Evolutionary conservation across 2,329 filamentous ascomycete species (phyloP).

Genomic region (Trichophyton equinum): DNA sequence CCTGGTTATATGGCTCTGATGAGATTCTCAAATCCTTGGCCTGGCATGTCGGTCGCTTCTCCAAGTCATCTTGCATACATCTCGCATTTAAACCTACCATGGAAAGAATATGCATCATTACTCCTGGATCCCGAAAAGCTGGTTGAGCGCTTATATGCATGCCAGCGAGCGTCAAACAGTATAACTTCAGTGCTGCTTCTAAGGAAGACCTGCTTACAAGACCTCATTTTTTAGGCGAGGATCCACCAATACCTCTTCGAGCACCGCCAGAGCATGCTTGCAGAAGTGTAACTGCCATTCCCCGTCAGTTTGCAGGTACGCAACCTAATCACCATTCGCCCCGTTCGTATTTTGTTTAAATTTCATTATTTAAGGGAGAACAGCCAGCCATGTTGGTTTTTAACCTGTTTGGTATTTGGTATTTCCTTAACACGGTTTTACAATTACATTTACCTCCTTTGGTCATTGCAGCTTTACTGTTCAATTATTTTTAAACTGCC

Average conservation of each 20-base stretch:
- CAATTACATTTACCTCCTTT: slow-evolving; percentile 7
- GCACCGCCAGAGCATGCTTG: background rate
- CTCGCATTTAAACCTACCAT: background rate
- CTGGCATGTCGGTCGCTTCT: background rate
- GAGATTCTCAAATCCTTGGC: background rate
- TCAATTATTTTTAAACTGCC: slow-evolving; percentile 33
- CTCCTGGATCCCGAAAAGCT: background rate
- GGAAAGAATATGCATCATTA: background rate
- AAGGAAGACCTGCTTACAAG: background rate
- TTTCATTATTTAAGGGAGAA: background rate
- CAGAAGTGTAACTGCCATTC: background rate
- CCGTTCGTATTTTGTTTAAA: background rate
- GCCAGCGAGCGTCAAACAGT: background rate
- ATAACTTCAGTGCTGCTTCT: background rate
- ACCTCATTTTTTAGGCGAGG: background rate
- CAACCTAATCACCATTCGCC: background rate
- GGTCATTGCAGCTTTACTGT: slow-evolving; percentile 7
- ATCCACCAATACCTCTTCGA: background rate
- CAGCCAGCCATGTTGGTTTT: background rate
- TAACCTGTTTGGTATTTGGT: background rate
- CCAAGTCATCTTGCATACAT: background rate
- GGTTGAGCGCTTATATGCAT: background rate
- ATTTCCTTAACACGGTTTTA: slow-evolving; percentile 9
- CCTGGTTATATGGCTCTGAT: background rate
- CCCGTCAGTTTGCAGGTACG: background rate